phyloP scores from a whole-genome alignment of 495 filamentous ascomycete genomes.

The Tuber melanosporum region DNA sequence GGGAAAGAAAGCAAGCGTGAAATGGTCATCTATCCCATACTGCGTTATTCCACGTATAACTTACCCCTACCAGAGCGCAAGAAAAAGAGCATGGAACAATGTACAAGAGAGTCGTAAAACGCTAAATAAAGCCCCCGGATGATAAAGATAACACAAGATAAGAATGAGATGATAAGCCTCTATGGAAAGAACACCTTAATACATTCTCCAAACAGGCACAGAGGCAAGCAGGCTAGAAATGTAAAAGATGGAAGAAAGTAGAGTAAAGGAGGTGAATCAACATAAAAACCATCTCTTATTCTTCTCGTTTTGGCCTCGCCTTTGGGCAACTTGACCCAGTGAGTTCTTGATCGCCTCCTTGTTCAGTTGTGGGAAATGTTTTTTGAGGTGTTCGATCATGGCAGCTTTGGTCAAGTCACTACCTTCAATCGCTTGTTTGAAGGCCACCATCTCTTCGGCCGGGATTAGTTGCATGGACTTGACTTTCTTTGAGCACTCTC shows the following conservation, averaged over 20 bases:
- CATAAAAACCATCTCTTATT: constrained; percentile 40
- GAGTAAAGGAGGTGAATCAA: constrained; percentile 8
- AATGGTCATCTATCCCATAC: not conserved
- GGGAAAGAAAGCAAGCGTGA: not conserved
- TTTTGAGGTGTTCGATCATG: constrained; percentile 67
- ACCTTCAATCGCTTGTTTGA: constrained; percentile 62
- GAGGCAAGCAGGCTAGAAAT: not conserved
- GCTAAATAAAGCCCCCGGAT: not conserved
- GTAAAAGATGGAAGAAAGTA: not conserved
- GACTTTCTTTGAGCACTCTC: constrained; percentile 44
- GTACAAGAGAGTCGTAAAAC: not conserved
- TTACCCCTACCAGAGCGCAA: not conserved
- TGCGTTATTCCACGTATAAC: not conserved
- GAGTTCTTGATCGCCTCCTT: constrained; percentile 68
- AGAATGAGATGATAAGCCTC: not conserved
- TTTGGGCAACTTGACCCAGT: constrained; percentile 60
- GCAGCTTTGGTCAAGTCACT: constrained; percentile 70
- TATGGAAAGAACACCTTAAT: not conserved
- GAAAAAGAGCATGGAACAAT: not conserved
- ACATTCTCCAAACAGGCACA: not conserved
- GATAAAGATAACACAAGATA: not conserved
- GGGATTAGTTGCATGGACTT: constrained; percentile 45
- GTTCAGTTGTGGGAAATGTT: constrained; percentile 64
- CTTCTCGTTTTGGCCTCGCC: constrained; percentile 53
- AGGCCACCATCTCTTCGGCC: constrained; percentile 60